Evolutionary conservation across 192 early-diverging fungal species (phyloP), one percentile per base, ranked within the genome.

Genomic region (Coemansia sp.): DNA sequence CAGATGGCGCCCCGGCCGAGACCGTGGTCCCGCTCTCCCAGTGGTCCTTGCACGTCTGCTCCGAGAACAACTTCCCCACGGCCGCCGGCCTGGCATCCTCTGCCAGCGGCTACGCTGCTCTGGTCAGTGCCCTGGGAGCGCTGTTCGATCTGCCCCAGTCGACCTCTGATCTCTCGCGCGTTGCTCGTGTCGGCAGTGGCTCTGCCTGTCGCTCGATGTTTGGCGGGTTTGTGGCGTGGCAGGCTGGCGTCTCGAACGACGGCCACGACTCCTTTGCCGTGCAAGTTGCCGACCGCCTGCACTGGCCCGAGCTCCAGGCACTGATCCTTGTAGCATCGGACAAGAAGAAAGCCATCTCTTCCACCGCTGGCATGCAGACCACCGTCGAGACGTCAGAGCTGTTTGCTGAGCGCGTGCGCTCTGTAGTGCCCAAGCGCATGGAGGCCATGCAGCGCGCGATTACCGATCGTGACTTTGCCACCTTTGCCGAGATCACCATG

Each of bases 21-120:
- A 28, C 61, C 11, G 52, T 48, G 6, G 72, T 31, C 38, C 78
- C 66, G 20, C 73, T 97, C 37, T 88, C 93, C 0, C 62, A 66
- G 33, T 88, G 85, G 72, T 57, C 76, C n/a, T 72, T 98, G 56
- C 94, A 93, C 66, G 88, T 99, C 43, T 91, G 89, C 72, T 97
- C 95, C n/a, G 92, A 91, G 65, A 99, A 99, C 88, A 99, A 98
- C 84, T 99, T 99, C 83, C 97, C 97, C 18, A 99, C 97, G 6
- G 97, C 97, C 23, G 97, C 97, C 1, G 97, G 97, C 8, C 84
- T 99, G 28, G 97, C 97, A 8, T 98, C 96, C 47, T 95, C 93
- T 9, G 97, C 97, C 12, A 93, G 93, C 25, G 97, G 97, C 6
- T 95, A 95, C 38, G 96, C 97, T 26, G 93, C 92, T 65, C 83